Conservation (phyloP, 148 eudicot genomes). For the Euryodendron excelsum region DNA sequence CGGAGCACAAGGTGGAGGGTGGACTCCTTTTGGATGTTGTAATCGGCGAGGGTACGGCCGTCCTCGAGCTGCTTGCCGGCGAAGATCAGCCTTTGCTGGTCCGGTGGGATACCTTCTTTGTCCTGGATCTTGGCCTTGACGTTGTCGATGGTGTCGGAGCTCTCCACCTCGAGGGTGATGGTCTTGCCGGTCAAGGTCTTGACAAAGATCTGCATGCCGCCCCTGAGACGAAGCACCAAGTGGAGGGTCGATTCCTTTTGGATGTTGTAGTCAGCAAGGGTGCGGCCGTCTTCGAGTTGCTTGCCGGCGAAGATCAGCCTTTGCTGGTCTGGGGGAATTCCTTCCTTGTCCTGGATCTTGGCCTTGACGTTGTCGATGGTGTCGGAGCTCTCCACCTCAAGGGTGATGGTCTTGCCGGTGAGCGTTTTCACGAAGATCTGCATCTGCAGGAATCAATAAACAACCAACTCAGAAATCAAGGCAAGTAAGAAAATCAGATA, state of each 20-base stretch:
- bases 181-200: slow-evolving; percentile 20
- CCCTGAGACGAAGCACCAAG: slow-evolving; percentile 18
- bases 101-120: slow-evolving; percentile 23
- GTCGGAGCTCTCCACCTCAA: slow-evolving; percentile 20
- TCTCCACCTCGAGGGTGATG: slow-evolving; percentile 21
- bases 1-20: slow-evolving; percentile 21
- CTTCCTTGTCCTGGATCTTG: slow-evolving; percentile 24
- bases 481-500: background rate
- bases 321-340: slow-evolving; percentile 20
- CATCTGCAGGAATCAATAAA: slow-evolving; percentile 9
- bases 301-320: slow-evolving; percentile 22
- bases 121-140: slow-evolving; percentile 20
- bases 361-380: slow-evolving; percentile 24
- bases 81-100: slow-evolving; percentile 26
- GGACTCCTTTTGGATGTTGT: slow-evolving; percentile 23
- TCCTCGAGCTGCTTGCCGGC: slow-evolving; percentile 23
- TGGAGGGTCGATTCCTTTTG: slow-evolving; percentile 20
- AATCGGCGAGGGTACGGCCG: slow-evolving; percentile 21
- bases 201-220: slow-evolving; percentile 21
- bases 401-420: slow-evolving; percentile 27
- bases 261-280: slow-evolving; percentile 19
- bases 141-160: slow-evolving; percentile 23
- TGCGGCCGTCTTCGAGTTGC: slow-evolving; percentile 21
- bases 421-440: slow-evolving; percentile 34
- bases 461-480: background rate